phyloP scores from a whole-genome alignment of 345 rosid genomes.

The Eutrema heterophyllum region DNA sequence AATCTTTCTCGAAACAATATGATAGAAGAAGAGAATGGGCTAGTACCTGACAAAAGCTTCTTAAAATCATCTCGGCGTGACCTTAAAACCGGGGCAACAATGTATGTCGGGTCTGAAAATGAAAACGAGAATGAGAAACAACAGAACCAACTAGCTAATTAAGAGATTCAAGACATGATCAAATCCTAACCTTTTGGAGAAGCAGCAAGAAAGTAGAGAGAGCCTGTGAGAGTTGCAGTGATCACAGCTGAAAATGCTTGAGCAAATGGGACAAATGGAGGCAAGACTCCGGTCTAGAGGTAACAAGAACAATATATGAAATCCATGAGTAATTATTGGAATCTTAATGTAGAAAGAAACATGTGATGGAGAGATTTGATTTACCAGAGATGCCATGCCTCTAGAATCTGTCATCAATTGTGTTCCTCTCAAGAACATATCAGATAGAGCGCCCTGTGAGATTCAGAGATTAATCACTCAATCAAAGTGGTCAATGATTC shows the following conservation, averaged over 20 bases:
- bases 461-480: not conserved
- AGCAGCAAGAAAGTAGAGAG: constrained; percentile 81
- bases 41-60: constrained; percentile 82
- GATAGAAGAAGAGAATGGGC: not conserved
- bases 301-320: not conserved
- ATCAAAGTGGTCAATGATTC: not conserved
- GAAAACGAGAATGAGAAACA: constrained; percentile 18
- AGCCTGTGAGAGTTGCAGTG: constrained; percentile 87
- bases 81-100: constrained; percentile 76
- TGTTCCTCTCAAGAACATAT: constrained; percentile 80
- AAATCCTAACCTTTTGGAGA: constrained; percentile 76
- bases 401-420: constrained; percentile 51
- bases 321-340: not conserved
- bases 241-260: constrained; percentile 94
- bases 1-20: not conserved
- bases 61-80: constrained; percentile 68
- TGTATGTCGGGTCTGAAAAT: constrained; percentile 75
- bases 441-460: constrained; percentile 78
- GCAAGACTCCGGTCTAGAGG: constrained; percentile 71
- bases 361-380: not conserved
- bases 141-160: not conserved
- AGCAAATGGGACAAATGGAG: constrained; percentile 96
- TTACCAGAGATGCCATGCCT: constrained; percentile 91
- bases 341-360: not conserved
- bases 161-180: not conserved